Percentiles rank a stretch among this genome's conserved stretches.
Evolutionary conservation across 352 stramenopile genomes (phyloP).

Genomic region (Globisporangium rhizosaccharum): DNA sequence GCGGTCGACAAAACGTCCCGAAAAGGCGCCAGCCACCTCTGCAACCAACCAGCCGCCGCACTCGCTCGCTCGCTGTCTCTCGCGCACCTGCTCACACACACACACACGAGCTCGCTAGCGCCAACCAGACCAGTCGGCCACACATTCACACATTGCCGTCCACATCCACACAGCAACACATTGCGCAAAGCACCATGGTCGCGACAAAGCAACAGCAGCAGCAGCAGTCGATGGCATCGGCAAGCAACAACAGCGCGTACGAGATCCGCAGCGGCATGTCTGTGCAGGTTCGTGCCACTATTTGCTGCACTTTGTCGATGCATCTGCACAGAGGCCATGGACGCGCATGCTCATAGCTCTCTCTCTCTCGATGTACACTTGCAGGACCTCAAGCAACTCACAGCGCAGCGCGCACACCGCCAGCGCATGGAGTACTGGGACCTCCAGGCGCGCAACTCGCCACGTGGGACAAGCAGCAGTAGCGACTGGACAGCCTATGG

Average conservation of each 20-base stretch:
- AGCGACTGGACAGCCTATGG: slow-evolving; percentile 16
- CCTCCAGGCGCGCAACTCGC: slow-evolving; percentile 40
- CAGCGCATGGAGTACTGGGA: slow-evolving; percentile 69
- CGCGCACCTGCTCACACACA: neutral
- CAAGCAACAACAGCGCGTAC: slow-evolving; percentile 26
- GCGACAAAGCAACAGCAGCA: slow-evolving; percentile 24
- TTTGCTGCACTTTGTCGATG: neutral
- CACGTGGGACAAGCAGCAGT: slow-evolving; percentile 17
- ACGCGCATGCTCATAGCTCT: slow-evolving; percentile 2
- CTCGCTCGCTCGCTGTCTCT: slow-evolving; percentile 1
- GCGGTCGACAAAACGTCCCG: slow-evolving; percentile 6
- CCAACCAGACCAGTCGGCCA: neutral
- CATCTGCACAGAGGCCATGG: neutral
- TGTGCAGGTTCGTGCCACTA: slow-evolving; percentile 40
- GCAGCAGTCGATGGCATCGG: neutral
- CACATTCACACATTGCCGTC: neutral
- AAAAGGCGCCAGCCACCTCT: slow-evolving; percentile 4
- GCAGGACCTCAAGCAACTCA: slow-evolving; percentile 77
- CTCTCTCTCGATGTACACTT: neutral
- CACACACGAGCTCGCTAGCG: neutral
- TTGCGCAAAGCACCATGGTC: slow-evolving; percentile 24
- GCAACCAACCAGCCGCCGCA: slow-evolving; percentile 4
- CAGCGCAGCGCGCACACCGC: slow-evolving; percentile 54
- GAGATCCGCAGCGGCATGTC: slow-evolving; percentile 84
- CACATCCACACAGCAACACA: neutral